phyloP scores from a whole-genome alignment of 2,329 filamentous ascomycete species.

The Botrytis pseudocinerea region DNA sequence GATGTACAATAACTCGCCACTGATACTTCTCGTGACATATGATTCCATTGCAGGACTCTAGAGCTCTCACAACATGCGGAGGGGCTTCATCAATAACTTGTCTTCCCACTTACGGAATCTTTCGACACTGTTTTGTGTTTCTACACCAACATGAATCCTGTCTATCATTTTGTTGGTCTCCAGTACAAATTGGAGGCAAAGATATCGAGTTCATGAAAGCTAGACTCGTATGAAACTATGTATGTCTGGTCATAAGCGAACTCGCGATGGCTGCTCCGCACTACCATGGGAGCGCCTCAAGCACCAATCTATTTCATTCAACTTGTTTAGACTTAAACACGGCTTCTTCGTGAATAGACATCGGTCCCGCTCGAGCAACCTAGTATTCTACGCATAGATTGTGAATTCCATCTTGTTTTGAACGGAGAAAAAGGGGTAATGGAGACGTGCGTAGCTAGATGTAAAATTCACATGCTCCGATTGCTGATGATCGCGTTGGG shows the following conservation, averaged over 20 bases:
- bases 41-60: not conserved
- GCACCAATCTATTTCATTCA: accelerated
- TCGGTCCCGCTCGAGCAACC: not conserved
- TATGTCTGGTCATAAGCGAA: not conserved
- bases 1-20: not conserved
- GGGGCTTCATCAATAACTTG: no score
- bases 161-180: no score
- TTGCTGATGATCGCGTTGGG: no score
- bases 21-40: not conserved
- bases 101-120: no score
- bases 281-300: not conserved
- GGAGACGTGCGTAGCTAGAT: not conserved
- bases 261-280: not conserved
- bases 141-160: no score
- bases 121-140: no score
- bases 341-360: accelerated
- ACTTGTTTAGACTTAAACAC: not conserved
- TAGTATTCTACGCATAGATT: not conserved
- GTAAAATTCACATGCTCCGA: not conserved
- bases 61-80: no score
- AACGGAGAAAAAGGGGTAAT: no score
- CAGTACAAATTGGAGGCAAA: no score
- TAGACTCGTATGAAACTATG: no score
- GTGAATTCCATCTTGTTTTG: not conserved
- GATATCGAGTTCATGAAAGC: no score